Base-by-base conservation (phyloP, 306 rosid genomes). In the Gleditsia sinensis region DNA sequence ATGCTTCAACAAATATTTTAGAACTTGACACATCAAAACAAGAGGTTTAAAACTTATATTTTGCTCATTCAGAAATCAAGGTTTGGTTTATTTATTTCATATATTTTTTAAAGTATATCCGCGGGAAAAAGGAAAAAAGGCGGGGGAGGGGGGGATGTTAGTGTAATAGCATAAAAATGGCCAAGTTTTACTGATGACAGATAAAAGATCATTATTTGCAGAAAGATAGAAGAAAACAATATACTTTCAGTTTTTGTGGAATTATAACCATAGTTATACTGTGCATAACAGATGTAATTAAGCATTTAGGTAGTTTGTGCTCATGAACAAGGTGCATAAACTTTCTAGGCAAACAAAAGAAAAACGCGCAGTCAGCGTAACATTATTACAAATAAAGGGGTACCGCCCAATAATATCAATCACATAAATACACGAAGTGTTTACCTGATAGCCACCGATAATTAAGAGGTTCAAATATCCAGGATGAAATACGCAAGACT, bases 381-480 rank as follows among this genome's bases (percentile, higher is more conserved):
- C 54, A 33, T 54, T 42, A 39, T 50, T 51, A 42, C 48, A 59
- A 33, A 66, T 42, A 8, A 37, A 56, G 16, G 67, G 19, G 61
- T 37, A 68, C 37, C 11, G 1, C 32, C 48, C n/a, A n/a, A n/a
- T 9, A 37, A 27, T 54, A 61, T 43, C 55, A 69, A 61, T 69
- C 25, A 40, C 57, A 70, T 33, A 30, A n/a, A 24, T 58, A 48
- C 10, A 56, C 9, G 42, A 69, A 56, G 56, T 16, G 27, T 20
- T 66, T 86, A 87, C 96, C 96, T 82, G 73, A 58, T 83, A 76
- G 80, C 96, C 80, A 28, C 92, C 96, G 58, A 90, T 68, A 37
- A 84, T 59, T 76, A 88, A 68, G 69, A 86, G 85, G 48, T 73
- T 67, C 9, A 9, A 21, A 73, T 84, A 70, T 74, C 42, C 69